Conservation (phyloP, 257 asterid species). For the Sherardia arvensis region DNA sequence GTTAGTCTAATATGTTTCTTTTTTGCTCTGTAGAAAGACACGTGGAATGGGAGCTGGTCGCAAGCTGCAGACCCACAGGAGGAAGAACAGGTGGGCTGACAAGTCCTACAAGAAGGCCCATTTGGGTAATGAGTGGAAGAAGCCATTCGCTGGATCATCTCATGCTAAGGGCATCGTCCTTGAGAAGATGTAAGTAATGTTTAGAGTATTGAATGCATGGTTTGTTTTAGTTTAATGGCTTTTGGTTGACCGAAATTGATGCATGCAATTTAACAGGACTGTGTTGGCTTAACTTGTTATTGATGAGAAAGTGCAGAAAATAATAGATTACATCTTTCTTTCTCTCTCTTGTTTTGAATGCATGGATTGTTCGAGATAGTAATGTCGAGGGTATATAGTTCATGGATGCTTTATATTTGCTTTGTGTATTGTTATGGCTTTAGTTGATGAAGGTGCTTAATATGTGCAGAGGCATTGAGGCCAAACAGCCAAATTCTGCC, state of each 20-base stretch:
- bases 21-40: conserved; percentile 39
- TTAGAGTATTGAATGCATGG: neutral
- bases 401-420: no score
- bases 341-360: no score
- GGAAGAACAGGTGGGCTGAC: conserved; percentile 71
- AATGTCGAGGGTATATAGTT: no score
- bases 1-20: neutral
- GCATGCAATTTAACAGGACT: no score
- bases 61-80: conserved; percentile 69
- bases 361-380: no score
- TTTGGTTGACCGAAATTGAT: no score
- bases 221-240: neutral
- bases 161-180: conserved; percentile 80
- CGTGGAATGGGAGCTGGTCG: conserved; percentile 89
- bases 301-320: no score
- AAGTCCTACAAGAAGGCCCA: conserved; percentile 73
- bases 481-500: conserved; percentile 85
- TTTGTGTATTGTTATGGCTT: neutral
- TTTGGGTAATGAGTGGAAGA: conserved; percentile 77
- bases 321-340: no score
- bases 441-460: neutral
- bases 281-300: no score
- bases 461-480: conserved; percentile 58
- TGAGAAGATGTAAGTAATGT: conserved; percentile 51
- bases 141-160: conserved; percentile 78